These are phyloP conservation scores for Aspergillus cavernicola DNA, from an alignment of 495 filamentous ascomycete species.

Conservation along the genomic window DNA sequence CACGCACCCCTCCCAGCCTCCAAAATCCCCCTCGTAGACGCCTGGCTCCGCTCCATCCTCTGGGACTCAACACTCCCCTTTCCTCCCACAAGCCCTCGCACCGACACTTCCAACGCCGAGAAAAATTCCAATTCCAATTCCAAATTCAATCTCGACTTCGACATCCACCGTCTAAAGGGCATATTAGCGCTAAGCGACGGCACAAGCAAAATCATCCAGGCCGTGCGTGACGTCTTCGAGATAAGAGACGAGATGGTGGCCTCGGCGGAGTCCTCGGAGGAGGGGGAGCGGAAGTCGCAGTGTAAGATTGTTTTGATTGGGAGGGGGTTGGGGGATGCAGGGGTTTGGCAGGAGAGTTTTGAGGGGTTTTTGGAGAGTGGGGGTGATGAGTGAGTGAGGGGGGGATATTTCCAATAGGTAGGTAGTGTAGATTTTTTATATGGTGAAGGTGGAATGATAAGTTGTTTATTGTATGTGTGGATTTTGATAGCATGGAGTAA, in stretches of 20 bases:
- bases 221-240: slow-evolving; percentile 90
- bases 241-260: slow-evolving; percentile 58
- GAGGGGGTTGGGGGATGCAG: slow-evolving; percentile 48
- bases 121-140: slow-evolving; percentile 31
- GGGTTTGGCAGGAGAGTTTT: slow-evolving; percentile 33
- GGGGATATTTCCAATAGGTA: neutral
- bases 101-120: slow-evolving; percentile 8
- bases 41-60: slow-evolving; percentile 77
- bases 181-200: slow-evolving; percentile 61
- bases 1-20: slow-evolving; percentile 51
- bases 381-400: neutral
- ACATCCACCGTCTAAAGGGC: slow-evolving; percentile 86
- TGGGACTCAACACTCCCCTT: slow-evolving; percentile 70
- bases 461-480: too few relatives aligned
- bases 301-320: slow-evolving; percentile 85
- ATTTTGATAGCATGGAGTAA: too few relatives aligned
- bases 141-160: too few relatives aligned
- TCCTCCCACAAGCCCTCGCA: slow-evolving; percentile 5
- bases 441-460: too few relatives aligned
- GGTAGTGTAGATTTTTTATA: too few relatives aligned
- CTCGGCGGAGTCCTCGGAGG: neutral
- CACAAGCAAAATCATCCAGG: slow-evolving; percentile 72
- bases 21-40: slow-evolving; percentile 62
- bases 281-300: slow-evolving; percentile 20
- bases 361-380: slow-evolving; percentile 25